A percentile compares a stretch with the other conserved stretches of the same genome.
phyloP scores from a whole-genome alignment of 306 rosid species.

The Quercus robur region DNA sequence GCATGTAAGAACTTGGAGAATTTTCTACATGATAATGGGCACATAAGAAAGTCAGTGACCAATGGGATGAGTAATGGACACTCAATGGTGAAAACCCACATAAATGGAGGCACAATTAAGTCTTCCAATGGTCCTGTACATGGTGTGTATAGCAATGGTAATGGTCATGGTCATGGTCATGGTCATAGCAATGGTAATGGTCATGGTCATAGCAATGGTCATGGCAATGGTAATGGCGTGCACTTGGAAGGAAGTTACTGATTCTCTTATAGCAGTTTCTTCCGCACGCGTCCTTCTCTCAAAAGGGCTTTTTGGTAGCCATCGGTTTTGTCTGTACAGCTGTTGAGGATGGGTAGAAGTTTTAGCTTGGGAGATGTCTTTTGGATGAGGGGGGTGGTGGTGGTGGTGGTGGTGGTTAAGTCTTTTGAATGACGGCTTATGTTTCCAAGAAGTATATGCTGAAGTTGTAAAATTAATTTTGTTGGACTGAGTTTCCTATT shows the following conservation, averaged over 20 bases:
- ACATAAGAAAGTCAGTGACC: conserved; percentile 18
- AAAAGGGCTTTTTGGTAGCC: conserved; percentile 43
- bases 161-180: conserved; percentile 36
- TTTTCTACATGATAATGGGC: conserved; percentile 29
- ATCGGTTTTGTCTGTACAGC: conserved; percentile 68
- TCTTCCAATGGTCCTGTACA: conserved; percentile 58
- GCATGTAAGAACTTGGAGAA: conserved; percentile 45
- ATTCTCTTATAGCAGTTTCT: conserved; percentile 9
- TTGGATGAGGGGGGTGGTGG: conserved; percentile 39
- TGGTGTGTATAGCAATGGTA: conserved; percentile 46
- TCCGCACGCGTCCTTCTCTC: conserved; percentile 20
- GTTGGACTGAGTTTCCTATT: conserved; percentile 27
- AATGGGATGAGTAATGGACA: conserved; percentile 50
- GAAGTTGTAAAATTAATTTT: conserved; percentile 36
- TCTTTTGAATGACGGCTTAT: conserved; percentile 63
- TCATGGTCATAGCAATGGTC: too few relatives aligned
- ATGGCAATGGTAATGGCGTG: conserved; percentile 46
- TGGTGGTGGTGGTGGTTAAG: conserved; percentile 29
- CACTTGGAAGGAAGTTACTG: conserved; percentile 37
- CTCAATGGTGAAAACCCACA: conserved; percentile 36
- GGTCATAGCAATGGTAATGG: conserved; percentile 35
- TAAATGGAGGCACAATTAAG: conserved; percentile 45
- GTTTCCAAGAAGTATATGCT: conserved; percentile 43
- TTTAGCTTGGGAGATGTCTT: conserved; percentile 43
- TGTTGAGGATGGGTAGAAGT: conserved; percentile 70